Evolutionary conservation across 2,329 filamentous ascomycete species (phyloP), one percentile per base, ranked within the genome.

Genomic region (Chalara sp.): DNA sequence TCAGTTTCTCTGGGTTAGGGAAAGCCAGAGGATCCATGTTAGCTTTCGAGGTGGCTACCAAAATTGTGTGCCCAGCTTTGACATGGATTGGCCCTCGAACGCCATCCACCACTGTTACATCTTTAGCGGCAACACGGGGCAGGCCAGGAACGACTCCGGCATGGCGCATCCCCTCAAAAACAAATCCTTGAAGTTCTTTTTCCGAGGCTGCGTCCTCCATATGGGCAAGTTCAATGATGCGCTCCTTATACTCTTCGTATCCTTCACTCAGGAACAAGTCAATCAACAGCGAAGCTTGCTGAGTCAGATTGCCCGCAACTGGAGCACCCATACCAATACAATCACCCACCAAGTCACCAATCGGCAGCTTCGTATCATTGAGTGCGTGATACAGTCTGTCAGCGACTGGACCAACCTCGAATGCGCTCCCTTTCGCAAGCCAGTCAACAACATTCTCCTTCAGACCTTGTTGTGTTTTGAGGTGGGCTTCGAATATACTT

Each of bases 1-100:
- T 74, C 6, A 90, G 76, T 28, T 70, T 66, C 1, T 79, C 71
- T 0, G 85, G 81, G 47, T 79, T 67, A 0, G 84, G 81, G 71
- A 86, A 87, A 54, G 78, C 68, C 1, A 58, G 66, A 0, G 77
- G 68, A 55, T 87, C 82, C 66, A 72, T 67, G 21, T 64, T 63
- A 0, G 69, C 69, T 44, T 66, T 72, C 29, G 71, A 72, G 0
- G 72, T 75, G 5, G 72, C 63, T 8, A 71, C 63, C 7, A 75
- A 62, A 41, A 75, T 63, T 4, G 65, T 71, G 58, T 73, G 68
- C 44, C 68, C 63, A 8, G 68, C 66, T 45, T 72, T 72, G 63
- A 79, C 68, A 43, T 65, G 58, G 11, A 78, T 60, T 5, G 71
- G 67, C 8, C 76, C 75, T 12, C 73, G 71, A 2, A 59, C 64